Conservation (phyloP, 1,284 basidiomycete species). For the Coniferiporia weirii region DNA sequence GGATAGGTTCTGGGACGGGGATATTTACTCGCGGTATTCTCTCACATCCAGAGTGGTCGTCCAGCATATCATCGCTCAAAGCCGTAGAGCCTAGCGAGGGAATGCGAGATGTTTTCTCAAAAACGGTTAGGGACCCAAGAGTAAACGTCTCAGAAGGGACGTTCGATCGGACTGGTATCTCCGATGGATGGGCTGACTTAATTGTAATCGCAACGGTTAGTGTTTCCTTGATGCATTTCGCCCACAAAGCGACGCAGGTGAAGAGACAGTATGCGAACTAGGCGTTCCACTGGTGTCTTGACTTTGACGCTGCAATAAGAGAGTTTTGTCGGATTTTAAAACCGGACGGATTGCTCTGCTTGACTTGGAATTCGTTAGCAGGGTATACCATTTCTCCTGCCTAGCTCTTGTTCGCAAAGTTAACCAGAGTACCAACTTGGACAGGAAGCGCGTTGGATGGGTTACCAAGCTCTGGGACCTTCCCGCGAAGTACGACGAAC, state of each 20-base stretch:
- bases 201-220: slow-evolving; percentile 67
- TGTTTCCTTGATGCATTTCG: neutral
- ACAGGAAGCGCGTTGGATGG: slow-evolving; percentile 6
- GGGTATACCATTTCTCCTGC: slow-evolving; percentile 60
- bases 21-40: slow-evolving; percentile 75
- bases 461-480: slow-evolving; percentile 2
- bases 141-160: slow-evolving; percentile 53
- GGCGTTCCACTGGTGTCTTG: slow-evolving; percentile 81
- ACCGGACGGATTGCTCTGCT: slow-evolving; percentile 52
- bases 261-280: slow-evolving; percentile 24
- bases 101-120: slow-evolving; percentile 60
- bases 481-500: slow-evolving; percentile 35
- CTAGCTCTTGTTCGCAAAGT: slow-evolving; percentile 22
- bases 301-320: slow-evolving; percentile 54
- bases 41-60: slow-evolving; percentile 50
- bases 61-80: slow-evolving; percentile 42
- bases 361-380: slow-evolving; percentile 70
- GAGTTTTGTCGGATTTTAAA: slow-evolving; percentile 73
- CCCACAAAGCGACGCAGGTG: neutral
- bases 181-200: slow-evolving; percentile 68
- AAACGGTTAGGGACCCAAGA: slow-evolving; percentile 44
- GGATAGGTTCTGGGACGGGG: slow-evolving; percentile 70
- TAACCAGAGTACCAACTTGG: slow-evolving; percentile 34
- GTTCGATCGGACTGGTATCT: slow-evolving; percentile 54
- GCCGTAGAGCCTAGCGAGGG: slow-evolving; percentile 72